Base-by-base conservation (phyloP, 2,329 filamentous ascomycete species). In the Aspergillus sp. region DNA sequence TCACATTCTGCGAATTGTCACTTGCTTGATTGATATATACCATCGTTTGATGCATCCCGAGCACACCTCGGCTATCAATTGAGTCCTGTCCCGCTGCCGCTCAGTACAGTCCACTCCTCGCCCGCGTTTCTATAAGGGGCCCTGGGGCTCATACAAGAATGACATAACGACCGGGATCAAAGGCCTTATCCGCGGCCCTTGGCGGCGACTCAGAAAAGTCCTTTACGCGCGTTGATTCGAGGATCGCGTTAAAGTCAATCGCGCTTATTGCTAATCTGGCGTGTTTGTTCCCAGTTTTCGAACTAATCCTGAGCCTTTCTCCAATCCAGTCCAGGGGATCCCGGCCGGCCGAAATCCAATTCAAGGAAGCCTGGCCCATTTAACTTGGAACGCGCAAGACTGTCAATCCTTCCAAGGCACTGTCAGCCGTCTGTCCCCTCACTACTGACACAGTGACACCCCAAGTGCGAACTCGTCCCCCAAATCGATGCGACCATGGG, bases 191-290 rank as follows among this genome's bases (percentile, higher is more conserved):
- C 59, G 55, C 48, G 56, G 54, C 54, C 55, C 66, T 67, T 66
- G 64, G 67, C 67, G 57, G 56, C 54, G 57, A 65, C 62, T 59
- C 58, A 50, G 58, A 64, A 57, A 62, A 59, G 47, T 57, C 60
- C 53, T 60, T 48, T 55, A 66, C 64, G 62, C 65, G 60, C 63
- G 59, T 43, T 69, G 63, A 71, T 68, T 70, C 62, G 66, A 61
- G 60, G 56, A 65, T 67, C 62, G 64, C 60, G 61, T 61, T 45
- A 57, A 62, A 62, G 58, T 50, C 56, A 57, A 59, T 62, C 62
- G 60, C 64, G 58, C 64, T 62, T 66, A 63, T 63, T 69, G 64
- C 57, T 57, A 65, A 71, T 68, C 62, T 53, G 63, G 59, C 61
- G 55, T 61, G 57, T 64, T 56, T 60, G 48, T 56, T 43, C 53